Evolutionary conservation across 495 filamentous ascomycete species (phyloP), one percentile per base, ranked within the genome.

Genomic region (Penicillium coprophilum): DNA sequence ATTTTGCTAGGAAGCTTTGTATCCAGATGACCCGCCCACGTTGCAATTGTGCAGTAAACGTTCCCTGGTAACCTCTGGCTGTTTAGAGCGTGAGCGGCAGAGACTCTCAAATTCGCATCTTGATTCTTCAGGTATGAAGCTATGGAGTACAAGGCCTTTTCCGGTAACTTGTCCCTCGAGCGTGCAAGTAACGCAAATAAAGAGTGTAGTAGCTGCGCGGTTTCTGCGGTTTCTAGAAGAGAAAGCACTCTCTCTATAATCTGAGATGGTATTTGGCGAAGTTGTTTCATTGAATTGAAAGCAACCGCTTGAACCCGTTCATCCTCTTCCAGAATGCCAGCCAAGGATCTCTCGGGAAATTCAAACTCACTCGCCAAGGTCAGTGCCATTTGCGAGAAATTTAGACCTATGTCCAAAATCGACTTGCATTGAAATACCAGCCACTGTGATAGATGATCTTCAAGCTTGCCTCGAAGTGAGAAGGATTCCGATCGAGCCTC

Each of bases 401-500:
- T 19, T 38, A 7, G 31, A 19, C 17, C 6, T 19, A 7, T 12
- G 6, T 50, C 31, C 31, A 6, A 10, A 15, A 50, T 19, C 6
- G 17, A 50, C 17, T 12, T 50, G 47, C 47, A 50, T 50, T 50
- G 47, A 15, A 50, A 38, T 12, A 50, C 28, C 13, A 50, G 20
- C 47, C 47, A 50, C 31, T 36, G 4, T 23, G 47, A 50, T 32
- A 50, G 17, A 50, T 50, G 47, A 6, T 19, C 28, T 36, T 50
- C 47, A 50, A 50, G n/a, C 17, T 38, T 17, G 28, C 47, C 20
- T 38, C 47, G 30, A 32, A 23, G 19, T 32, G 47, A 19, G 38
- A 50, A 50, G 28, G 24, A 27, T 3, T 21, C 15, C 38, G 47
- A 50, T 57, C 53, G 7, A 56, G 44, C 27, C 58, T 77, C 72